phyloP scores from a whole-genome alignment of 371 early-diverging fungal species.

The Haplosporangium sp. region DNA sequence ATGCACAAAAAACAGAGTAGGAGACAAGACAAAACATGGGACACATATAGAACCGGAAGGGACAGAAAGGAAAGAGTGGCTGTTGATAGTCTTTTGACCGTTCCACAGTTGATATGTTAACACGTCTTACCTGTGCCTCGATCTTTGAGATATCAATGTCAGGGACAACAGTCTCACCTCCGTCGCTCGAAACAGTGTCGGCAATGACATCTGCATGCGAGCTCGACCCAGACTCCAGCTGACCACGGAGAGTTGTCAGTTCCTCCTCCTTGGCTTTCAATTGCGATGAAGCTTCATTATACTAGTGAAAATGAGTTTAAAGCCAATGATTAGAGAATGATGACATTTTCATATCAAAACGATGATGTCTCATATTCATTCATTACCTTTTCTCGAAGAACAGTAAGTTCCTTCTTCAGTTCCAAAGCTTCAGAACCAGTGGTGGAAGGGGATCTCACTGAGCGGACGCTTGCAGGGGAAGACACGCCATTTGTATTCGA shows the following conservation, averaged over 20 bases:
- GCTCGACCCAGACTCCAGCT: slow-evolving; percentile 27
- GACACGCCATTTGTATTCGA: slow-evolving; percentile 21
- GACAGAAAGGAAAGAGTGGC: background rate
- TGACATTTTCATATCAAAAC: background rate
- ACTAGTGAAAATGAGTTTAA: slow-evolving; percentile 16
- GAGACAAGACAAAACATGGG: too few relatives aligned
- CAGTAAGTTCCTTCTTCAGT: slow-evolving; percentile 48
- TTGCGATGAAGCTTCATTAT: slow-evolving; percentile 37
- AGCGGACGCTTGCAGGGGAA: slow-evolving; percentile 40
- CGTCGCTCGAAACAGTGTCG: slow-evolving; percentile 51
- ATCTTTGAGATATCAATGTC: slow-evolving; percentile 53
- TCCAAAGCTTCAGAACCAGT: slow-evolving; percentile 44
- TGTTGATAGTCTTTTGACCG: too few relatives aligned
- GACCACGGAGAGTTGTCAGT: slow-evolving; percentile 31
- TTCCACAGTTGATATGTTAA: background rate
- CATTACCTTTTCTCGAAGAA: slow-evolving; percentile 44
- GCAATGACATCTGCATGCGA: slow-evolving; percentile 40
- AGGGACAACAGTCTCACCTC: slow-evolving; percentile 52
- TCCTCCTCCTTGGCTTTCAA: slow-evolving; percentile 48
- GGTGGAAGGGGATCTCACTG: slow-evolving; percentile 28
- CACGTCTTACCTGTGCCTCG: slow-evolving; percentile 40
- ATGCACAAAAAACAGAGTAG: too few relatives aligned
- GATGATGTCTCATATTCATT: background rate
- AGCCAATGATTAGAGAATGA: background rate
- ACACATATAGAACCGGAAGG: slow-evolving; percentile 1